Percentiles rank a stretch among this genome's conserved stretches.
These are phyloP conservation scores for Populus hybrid DNA, from an alignment of 441 rosid species.

Conservation along the genomic window DNA sequence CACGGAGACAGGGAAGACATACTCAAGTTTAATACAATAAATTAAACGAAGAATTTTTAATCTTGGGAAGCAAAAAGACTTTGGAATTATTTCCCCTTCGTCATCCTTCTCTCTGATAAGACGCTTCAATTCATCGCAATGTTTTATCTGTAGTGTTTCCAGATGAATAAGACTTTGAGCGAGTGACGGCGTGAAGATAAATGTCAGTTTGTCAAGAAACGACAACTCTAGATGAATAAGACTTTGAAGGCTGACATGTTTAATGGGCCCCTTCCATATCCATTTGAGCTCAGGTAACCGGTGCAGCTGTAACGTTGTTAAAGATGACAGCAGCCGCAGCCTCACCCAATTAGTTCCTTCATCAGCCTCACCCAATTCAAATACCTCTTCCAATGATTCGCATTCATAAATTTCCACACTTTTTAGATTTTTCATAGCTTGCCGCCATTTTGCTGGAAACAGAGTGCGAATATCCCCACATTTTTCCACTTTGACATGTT, in stretches of 20 bases:
- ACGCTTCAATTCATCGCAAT: conserved; percentile 6
- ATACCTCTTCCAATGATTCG: not conserved
- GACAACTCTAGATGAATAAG: too few relatives aligned
- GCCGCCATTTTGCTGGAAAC: too few relatives aligned
- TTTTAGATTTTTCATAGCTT: too few relatives aligned
- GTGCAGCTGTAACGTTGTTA: not conserved
- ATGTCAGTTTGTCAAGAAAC: not conserved
- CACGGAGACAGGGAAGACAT: too few relatives aligned
- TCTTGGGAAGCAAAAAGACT: too few relatives aligned
- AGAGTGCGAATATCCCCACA: too few relatives aligned
- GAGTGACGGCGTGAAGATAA: conserved; percentile 5
- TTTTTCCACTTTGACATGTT: too few relatives aligned
- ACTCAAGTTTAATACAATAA: too few relatives aligned
- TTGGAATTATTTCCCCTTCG: too few relatives aligned
- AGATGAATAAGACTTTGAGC: conserved; percentile 14
- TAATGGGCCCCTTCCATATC: conserved; percentile 6
- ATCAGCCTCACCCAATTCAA: not conserved
- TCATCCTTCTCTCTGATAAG: not conserved
- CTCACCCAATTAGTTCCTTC: not conserved
- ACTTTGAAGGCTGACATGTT: too few relatives aligned
- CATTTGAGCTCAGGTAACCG: not conserved
- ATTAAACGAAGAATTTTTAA: too few relatives aligned
- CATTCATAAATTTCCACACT: not conserved
- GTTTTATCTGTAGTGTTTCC: not conserved
- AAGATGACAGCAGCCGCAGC: not conserved